phyloP scores from a whole-genome alignment of 352 stramenopile species.

The Poterioochromonas sp. region DNA sequence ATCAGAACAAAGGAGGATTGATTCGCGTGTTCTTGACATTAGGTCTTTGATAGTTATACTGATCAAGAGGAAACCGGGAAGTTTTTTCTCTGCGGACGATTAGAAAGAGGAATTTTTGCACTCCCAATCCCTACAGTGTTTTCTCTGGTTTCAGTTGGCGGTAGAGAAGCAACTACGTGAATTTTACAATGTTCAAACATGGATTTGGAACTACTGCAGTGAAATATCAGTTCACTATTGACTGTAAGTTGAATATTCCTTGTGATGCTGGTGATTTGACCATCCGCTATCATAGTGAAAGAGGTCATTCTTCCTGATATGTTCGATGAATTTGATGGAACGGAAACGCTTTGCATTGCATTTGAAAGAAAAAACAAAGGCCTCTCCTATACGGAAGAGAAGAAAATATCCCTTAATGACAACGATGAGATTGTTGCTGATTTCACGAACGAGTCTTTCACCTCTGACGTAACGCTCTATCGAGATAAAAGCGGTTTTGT shows the following conservation, averaged over 20 bases:
- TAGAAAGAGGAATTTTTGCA: too few species aligned
- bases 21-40: too few species aligned
- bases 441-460: background rate
- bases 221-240: background rate
- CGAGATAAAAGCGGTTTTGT: too few species aligned
- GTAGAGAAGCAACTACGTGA: too few species aligned
- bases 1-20: too few species aligned
- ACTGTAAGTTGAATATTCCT: background rate
- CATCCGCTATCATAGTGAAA: background rate
- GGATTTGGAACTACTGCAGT: background rate
- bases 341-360: background rate
- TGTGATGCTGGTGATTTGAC: background rate
- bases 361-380: background rate
- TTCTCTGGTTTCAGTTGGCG: too few species aligned
- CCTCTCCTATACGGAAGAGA: background rate
- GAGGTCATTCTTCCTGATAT: background rate
- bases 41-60: too few species aligned
- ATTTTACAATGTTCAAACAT: conserved; percentile 6
- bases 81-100: too few species aligned
- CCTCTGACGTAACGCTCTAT: background rate
- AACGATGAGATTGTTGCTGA: background rate
- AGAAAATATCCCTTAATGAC: background rate
- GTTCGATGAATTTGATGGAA: background rate
- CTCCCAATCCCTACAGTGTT: too few species aligned
- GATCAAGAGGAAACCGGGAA: too few species aligned